These are phyloP conservation scores for Pythium angustatum DNA, from an alignment of 352 stramenopile species.

Conservation along the genomic window DNA sequence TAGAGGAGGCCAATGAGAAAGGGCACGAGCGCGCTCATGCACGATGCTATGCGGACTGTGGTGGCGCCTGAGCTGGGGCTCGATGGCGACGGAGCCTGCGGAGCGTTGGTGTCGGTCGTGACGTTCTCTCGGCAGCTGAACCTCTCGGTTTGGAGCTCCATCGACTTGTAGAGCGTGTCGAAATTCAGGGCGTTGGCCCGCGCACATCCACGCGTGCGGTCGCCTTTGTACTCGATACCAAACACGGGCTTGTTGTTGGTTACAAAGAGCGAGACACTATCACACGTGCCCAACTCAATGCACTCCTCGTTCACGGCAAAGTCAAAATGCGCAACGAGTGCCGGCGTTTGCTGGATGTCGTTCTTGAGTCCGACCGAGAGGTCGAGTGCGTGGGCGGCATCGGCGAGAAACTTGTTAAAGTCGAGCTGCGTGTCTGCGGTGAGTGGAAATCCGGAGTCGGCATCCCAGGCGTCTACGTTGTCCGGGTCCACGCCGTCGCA, in stretches of 20 bases:
- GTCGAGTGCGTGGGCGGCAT: slow-evolving; percentile 37
- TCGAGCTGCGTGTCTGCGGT: slow-evolving; percentile 35
- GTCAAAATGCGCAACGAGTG: slow-evolving; percentile 48
- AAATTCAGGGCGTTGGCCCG: slow-evolving; percentile 37
- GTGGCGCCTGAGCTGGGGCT: too few relatives aligned
- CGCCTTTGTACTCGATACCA: slow-evolving; percentile 52
- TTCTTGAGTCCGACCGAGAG: slow-evolving; percentile 64
- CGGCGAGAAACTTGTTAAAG: slow-evolving; percentile 42
- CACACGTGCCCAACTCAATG: slow-evolving; percentile 47
- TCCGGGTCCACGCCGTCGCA: slow-evolving; percentile 61
- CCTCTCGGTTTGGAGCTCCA: slow-evolving; percentile 34
- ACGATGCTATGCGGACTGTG: too few relatives aligned
- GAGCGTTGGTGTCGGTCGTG: not conserved
- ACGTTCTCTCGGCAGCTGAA: slow-evolving; percentile 34
- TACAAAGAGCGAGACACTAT: slow-evolving; percentile 40
- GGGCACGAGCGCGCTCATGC: not conserved
- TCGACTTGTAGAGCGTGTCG: slow-evolving; percentile 41
- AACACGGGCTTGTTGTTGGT: slow-evolving; percentile 50
- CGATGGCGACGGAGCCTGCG: too few relatives aligned
- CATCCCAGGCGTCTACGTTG: slow-evolving; percentile 50
- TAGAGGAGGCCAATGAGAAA: not conserved
- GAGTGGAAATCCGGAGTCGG: slow-evolving; percentile 35
- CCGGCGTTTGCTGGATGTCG: slow-evolving; percentile 39
- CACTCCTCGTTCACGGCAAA: slow-evolving; percentile 68
- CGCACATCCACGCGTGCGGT: slow-evolving; percentile 27